Evolutionary conservation across 805 yeast species (phyloP), one percentile per base, ranked within the genome.

Genomic region (Candida chauliodis): DNA sequence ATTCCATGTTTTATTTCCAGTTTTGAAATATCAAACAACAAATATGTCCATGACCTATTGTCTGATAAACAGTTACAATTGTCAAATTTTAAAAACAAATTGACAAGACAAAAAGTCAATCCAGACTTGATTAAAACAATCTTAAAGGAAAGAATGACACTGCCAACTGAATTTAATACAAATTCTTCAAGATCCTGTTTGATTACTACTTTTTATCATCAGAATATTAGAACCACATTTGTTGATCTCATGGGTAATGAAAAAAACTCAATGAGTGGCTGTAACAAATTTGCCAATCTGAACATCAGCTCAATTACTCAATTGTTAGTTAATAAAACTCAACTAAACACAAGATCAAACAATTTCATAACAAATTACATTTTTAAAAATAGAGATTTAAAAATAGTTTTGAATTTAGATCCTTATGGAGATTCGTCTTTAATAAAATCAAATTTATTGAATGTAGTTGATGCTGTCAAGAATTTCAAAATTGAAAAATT

Each of bases 161-260:
- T 35, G 14, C 41, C 46, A n/a, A 55, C 60, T 7, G 33, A 47
- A 3, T 44, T 42, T 31, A 53, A 52, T 26, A 37, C 44, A 3
- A 44, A 41, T 15, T 49, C 60, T 5, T 51, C 56, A 29, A 41
- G 61, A 32, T 52, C 62, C 5, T 56, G 63, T 37, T 40, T 61
- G 27, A 44, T 62, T 4, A 45, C 60, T 10, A 49, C 54, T 8
- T 41, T 61, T 14, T 49, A 47, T 41, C 42, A 45, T 24, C 48
- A 46, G 24, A 44, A 46, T 13, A 44, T 48, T 13, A 43, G 47
- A 32, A 41, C 45, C 8, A 52, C 62, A 2, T 50, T 52, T 26
- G 48, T 60, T 29, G 64, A 61, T 25, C 37, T 59, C 30, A 52
- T 54, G 58, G 66, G 63, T 3, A 53, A 53, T 40, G 66, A 60